Conservation (phyloP, 192 early-diverging fungal species). For the Rhizoclosmatium sp. region DNA sequence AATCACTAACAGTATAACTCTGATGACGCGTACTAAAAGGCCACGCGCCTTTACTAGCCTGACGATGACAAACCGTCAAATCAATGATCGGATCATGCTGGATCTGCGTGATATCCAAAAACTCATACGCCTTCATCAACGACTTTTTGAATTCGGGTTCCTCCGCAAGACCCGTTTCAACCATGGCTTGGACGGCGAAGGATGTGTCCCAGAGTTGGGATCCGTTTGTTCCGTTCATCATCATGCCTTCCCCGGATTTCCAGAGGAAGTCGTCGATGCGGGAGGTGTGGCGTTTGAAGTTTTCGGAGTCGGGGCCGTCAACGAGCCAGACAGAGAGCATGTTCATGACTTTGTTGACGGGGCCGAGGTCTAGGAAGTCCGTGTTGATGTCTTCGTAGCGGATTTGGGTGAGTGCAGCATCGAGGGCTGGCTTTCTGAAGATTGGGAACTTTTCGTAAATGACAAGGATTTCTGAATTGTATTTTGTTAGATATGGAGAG, state of each 20-base stretch:
- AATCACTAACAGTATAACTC: constrained; percentile 95
- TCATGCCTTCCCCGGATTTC: constrained; percentile 90
- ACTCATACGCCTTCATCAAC: constrained; percentile 76
- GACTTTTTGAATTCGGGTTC: constrained; percentile 72
- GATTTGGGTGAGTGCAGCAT: constrained; percentile 81
- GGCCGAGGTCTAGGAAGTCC: constrained; percentile 87
- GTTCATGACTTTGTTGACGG: constrained; percentile 92
- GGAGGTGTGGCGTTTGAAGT: constrained; percentile 77
- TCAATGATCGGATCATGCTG: constrained; percentile 70
- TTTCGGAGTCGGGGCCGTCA: constrained; percentile 83
- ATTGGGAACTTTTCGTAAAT: constrained; percentile 79
- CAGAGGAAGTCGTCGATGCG: constrained; percentile 89
- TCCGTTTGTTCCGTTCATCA: constrained; percentile 96
- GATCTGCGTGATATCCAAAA: constrained; percentile 84
- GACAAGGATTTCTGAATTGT: constrained; percentile 46
- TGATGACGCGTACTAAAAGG: constrained; percentile 94
- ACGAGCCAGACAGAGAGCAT: constrained; percentile 87
- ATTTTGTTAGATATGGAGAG: constrained; percentile 1
- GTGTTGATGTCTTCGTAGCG: constrained; percentile 91
- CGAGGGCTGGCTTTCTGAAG: constrained; percentile 74
- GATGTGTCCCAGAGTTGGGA: constrained; percentile 97
- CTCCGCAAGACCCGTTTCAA: constrained; percentile 77
- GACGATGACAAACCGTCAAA: constrained; percentile 77
- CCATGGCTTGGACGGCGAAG: constrained; percentile 83
- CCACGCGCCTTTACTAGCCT: constrained; percentile 92